Evolutionary conservation across 257 asterid genomes (phyloP).

Genomic region (Eustoma russellianum): DNA sequence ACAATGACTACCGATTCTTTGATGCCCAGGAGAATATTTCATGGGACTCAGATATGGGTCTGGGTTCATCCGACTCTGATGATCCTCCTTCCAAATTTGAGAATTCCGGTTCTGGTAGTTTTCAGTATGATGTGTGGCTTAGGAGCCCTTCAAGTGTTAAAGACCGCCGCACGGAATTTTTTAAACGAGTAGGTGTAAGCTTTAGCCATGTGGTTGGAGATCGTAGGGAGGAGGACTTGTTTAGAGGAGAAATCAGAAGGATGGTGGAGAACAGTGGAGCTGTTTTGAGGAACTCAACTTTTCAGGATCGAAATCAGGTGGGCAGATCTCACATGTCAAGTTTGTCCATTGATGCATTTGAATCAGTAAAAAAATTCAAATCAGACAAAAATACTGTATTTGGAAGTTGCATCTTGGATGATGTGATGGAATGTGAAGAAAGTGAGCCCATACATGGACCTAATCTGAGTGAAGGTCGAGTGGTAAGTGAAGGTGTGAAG

Average conservation of each 20-base stretch:
- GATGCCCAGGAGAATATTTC: constrained; percentile 64
- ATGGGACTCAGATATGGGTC: constrained; percentile 26
- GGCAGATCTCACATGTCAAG: constrained; percentile 36
- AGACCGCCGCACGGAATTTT: constrained; percentile 59
- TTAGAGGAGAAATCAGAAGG: constrained; percentile 24
- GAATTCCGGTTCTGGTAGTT: constrained; percentile 18
- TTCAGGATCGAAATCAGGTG: constrained; percentile 38
- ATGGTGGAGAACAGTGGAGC: constrained; percentile 42
- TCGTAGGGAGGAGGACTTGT: constrained; percentile 16
- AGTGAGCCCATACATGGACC: constrained; percentile 18
- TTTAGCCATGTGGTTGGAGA: constrained; percentile 17
- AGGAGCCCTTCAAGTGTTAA: constrained; percentile 56
- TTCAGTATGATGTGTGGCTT: constrained; percentile 50
- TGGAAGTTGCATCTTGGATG: constrained; percentile 17
- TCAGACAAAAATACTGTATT: constrained; percentile 15
- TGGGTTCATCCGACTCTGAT: constrained; percentile 12
- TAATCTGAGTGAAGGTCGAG: constrained; percentile 17
- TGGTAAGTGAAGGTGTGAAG: constrained; percentile 13
- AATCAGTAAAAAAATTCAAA: constrained; percentile 20
- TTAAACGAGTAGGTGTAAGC: constrained; percentile 43
- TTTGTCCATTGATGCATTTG: constrained; percentile 30
- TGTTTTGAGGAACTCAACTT: constrained; percentile 35
- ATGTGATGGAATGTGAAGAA: constrained; percentile 17
- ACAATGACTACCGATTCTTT: constrained; percentile 39
- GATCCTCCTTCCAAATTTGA: constrained; percentile 12